These are phyloP conservation scores for Globisporangium echinulatum DNA, from an alignment of 352 stramenopile genomes.

Conservation along the genomic window DNA sequence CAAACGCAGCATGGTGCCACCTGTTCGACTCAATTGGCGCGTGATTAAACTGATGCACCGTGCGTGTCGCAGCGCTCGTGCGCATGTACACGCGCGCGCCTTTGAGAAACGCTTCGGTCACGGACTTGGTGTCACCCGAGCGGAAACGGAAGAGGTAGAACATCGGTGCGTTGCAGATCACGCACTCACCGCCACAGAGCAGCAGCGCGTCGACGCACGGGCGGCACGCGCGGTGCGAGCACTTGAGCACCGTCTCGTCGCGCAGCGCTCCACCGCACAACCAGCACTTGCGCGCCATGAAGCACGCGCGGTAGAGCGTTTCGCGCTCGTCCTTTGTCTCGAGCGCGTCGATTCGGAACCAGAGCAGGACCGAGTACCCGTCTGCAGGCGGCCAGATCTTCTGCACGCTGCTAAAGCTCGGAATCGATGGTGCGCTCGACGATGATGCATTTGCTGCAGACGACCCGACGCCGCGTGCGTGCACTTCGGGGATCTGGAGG, in stretches of 20 bases:
- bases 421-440: slow-evolving; percentile 18
- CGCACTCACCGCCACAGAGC: slow-evolving; percentile 51
- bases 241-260: slow-evolving; percentile 59
- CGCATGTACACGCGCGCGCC: slow-evolving; percentile 60
- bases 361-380: slow-evolving; percentile 56
- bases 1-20: slow-evolving; percentile 55
- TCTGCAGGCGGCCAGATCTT: slow-evolving; percentile 62
- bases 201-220: slow-evolving; percentile 49
- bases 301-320: slow-evolving; percentile 47
- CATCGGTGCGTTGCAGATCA: slow-evolving; percentile 65
- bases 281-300: slow-evolving; percentile 52
- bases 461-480: slow-evolving; percentile 17
- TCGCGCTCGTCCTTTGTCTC: slow-evolving; percentile 62
- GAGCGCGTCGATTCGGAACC: slow-evolving; percentile 52
- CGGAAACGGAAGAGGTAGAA: slow-evolving; percentile 72
- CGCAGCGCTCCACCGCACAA: slow-evolving; percentile 37
- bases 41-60: slow-evolving; percentile 55
- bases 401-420: slow-evolving; percentile 25
- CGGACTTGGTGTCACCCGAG: slow-evolving; percentile 58
- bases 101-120: slow-evolving; percentile 62
- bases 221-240: slow-evolving; percentile 53
- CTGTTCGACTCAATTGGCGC: slow-evolving; percentile 21
- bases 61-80: slow-evolving; percentile 34
- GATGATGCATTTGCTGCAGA: slow-evolving; percentile 6
- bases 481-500: slow-evolving; percentile 60